A percentile compares a stretch with the other conserved stretches of the same genome.
Conservation (phyloP, 306 rosid genomes). For the Carpinus fangiana region DNA sequence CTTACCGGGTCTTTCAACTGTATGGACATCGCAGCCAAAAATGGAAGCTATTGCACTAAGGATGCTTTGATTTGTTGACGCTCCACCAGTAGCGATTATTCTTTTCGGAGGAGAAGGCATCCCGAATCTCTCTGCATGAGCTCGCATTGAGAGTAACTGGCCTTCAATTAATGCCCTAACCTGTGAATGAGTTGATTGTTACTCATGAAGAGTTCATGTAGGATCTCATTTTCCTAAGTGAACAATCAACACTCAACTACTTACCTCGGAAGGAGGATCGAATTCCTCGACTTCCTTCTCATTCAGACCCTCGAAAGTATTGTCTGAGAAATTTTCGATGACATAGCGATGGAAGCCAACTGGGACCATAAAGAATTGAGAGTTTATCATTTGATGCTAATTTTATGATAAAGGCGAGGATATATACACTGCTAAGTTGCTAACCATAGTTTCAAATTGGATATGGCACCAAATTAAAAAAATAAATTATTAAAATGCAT, state of each 20-base stretch:
- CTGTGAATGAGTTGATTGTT: slow-evolving; percentile 41
- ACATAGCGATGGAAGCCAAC: slow-evolving; percentile 83
- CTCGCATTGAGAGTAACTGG: slow-evolving; percentile 87
- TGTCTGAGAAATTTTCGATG: slow-evolving; percentile 64
- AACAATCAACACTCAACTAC: slow-evolving; percentile 22
- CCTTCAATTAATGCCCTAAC: slow-evolving; percentile 86
- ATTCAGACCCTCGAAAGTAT: slow-evolving; percentile 45
- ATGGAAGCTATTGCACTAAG: slow-evolving; percentile 75
- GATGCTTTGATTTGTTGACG: slow-evolving; percentile 74
- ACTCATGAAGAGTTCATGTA: slow-evolving; percentile 3
- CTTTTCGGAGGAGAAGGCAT: slow-evolving; percentile 93
- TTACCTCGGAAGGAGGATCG: slow-evolving; percentile 90
- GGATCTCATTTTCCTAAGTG: slow-evolving; percentile 17
- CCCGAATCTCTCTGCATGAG: slow-evolving; percentile 95
- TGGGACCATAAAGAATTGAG: slow-evolving; percentile 24
- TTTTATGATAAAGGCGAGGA: background rate
- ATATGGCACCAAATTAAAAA: background rate
- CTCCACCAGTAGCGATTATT: slow-evolving; percentile 97
- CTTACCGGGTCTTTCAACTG: slow-evolving; percentile 91
- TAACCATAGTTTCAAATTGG: background rate
- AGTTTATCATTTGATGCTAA: slow-evolving; percentile 9
- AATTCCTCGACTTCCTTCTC: slow-evolving; percentile 71
- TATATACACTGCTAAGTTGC: background rate
- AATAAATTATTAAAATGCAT: background rate
- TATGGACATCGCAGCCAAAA: slow-evolving; percentile 86